Percentiles rank a stretch among this genome's conserved stretches.
Evolutionary conservation across 164 flowering plant genomes (phyloP).

Genomic region (Malania oleifera): DNA sequence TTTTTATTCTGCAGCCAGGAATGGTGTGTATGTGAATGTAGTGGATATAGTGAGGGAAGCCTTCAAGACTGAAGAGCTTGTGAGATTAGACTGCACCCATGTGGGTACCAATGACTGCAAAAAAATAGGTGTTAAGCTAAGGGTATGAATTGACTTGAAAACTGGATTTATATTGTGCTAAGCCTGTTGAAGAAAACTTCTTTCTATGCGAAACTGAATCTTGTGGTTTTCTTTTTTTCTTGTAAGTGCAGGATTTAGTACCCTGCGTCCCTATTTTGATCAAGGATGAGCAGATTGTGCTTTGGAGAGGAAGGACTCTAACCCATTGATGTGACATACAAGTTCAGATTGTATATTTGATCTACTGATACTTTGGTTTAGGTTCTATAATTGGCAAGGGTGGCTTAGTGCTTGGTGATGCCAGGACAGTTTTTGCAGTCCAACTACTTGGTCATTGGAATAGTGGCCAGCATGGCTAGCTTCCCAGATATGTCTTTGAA

Average conservation of each 20-base stretch:
- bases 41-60: conserved; percentile 75
- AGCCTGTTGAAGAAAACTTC: not conserved
- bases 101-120: conserved; percentile 85
- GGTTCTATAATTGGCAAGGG: no score
- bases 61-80: conserved; percentile 66
- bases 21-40: conserved; percentile 88
- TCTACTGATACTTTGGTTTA: no score
- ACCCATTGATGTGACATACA: not conserved
- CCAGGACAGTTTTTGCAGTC: no score
- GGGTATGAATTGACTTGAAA: conserved; percentile 31
- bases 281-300: conserved; percentile 79
- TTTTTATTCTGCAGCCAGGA: conserved; percentile 52
- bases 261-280: conserved; percentile 88
- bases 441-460: no score
- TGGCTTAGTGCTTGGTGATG: no score
- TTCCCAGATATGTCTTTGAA: no score
- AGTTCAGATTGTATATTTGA: no score
- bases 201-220: not conserved
- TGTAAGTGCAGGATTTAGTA: conserved; percentile 72
- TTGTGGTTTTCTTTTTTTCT: not conserved
- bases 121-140: conserved; percentile 79
- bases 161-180: not conserved
- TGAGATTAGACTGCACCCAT: conserved; percentile 72
- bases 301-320: conserved; percentile 62
- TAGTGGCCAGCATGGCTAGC: no score